phyloP scores from a whole-genome alignment of 1,139 yeast genomes.

The Kodamaea anthophila region DNA sequence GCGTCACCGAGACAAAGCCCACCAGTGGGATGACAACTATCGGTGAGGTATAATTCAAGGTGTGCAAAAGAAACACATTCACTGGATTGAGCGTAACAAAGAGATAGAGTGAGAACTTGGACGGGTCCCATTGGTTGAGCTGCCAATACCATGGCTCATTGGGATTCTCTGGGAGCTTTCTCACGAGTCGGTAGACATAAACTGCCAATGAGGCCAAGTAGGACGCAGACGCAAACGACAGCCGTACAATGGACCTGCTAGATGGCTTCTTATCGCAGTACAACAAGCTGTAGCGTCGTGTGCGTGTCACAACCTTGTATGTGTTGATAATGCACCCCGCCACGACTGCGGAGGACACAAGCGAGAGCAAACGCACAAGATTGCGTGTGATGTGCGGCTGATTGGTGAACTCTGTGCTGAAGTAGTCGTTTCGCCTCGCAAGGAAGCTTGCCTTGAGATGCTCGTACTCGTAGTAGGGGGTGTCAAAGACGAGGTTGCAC shows the following conservation, averaged over 20 bases:
- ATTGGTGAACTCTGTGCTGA: slow-evolving; percentile 5
- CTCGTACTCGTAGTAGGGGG: slow-evolving; percentile 29
- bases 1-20: slow-evolving; percentile 31
- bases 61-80: slow-evolving; percentile 25
- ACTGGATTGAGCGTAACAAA: slow-evolving; percentile 56
- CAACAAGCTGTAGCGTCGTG: slow-evolving; percentile 36
- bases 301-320: slow-evolving; percentile 23
- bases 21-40: slow-evolving; percentile 12
- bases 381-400: slow-evolving; percentile 10
- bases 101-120: slow-evolving; percentile 17
- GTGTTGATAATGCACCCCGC: slow-evolving; percentile 24
- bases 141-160: slow-evolving; percentile 41
- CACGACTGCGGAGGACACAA: slow-evolving; percentile 13
- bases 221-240: slow-evolving; percentile 2
- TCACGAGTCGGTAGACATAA: slow-evolving; percentile 1
- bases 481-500: slow-evolving; percentile 21
- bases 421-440: slow-evolving; percentile 4
- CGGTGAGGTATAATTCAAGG: slow-evolving; percentile 1
- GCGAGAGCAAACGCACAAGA: slow-evolving; percentile 18
- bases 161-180: not conserved
- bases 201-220: slow-evolving; percentile 4
- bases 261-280: slow-evolving; percentile 29
- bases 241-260: slow-evolving; percentile 23
- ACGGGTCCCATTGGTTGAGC: slow-evolving; percentile 35
- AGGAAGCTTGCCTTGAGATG: slow-evolving; percentile 19